phyloP scores from a whole-genome alignment of 495 filamentous ascomycete genomes.

The Pseudoneurospora amorphoporcata region DNA sequence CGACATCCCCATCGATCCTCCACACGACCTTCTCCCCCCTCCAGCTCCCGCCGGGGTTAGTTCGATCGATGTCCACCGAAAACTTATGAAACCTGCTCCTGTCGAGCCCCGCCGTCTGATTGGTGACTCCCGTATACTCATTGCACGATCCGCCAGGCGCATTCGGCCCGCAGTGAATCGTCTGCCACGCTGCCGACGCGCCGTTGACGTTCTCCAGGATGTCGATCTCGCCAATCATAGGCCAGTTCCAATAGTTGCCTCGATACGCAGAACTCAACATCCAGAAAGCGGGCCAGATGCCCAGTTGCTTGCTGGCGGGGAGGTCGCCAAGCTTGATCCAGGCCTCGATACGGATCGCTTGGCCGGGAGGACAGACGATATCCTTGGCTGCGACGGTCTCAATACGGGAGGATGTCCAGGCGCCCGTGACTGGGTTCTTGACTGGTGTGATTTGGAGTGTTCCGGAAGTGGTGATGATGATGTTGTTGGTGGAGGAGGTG shows the following conservation, averaged over 20 bases:
- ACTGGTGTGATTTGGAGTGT: slow-evolving; percentile 14
- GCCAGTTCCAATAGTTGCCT: slow-evolving; percentile 27
- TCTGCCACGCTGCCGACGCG: slow-evolving; percentile 24
- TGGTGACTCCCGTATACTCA: slow-evolving; percentile 30
- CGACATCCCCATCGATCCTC: slow-evolving; percentile 29
- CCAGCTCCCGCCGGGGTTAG: slow-evolving; percentile 19
- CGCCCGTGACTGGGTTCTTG: background rate
- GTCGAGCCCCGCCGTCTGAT: slow-evolving; percentile 7
- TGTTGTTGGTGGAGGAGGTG: slow-evolving; percentile 14
- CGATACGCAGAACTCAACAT: slow-evolving; percentile 28
- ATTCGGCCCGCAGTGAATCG: slow-evolving; percentile 33
- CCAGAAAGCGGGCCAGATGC: slow-evolving; percentile 44
- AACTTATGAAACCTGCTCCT: slow-evolving; percentile 31
- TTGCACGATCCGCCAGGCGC: slow-evolving; percentile 32
- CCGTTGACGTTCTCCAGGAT: slow-evolving; percentile 38
- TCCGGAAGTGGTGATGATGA: slow-evolving; percentile 11
- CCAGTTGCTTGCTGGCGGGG: slow-evolving; percentile 22
- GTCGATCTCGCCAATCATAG: slow-evolving; percentile 36
- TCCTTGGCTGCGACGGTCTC: slow-evolving; percentile 22
- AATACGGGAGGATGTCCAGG: slow-evolving; percentile 38
- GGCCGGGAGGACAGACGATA: slow-evolving; percentile 27
- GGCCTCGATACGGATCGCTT: slow-evolving; percentile 27
- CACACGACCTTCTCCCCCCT: slow-evolving; percentile 32
- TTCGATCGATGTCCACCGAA: slow-evolving; percentile 30
- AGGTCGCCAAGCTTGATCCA: slow-evolving; percentile 27